A percentile compares a stretch with the other conserved stretches of the same genome.
Conservation (phyloP, 2,329 filamentous ascomycete genomes). For the Iodosphaeria phyllophila region DNA sequence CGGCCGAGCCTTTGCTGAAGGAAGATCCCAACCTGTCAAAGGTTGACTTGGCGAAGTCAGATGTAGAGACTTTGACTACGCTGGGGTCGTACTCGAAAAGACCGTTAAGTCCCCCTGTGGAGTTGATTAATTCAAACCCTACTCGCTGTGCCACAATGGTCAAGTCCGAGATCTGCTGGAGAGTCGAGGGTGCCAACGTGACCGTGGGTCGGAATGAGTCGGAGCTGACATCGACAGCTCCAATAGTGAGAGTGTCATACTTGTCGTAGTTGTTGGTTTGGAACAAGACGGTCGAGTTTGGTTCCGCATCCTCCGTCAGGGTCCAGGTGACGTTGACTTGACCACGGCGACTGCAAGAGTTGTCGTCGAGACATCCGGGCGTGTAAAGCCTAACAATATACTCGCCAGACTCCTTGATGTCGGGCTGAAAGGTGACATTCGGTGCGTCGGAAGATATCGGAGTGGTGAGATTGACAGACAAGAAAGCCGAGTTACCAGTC, state of each 20-base stretch:
- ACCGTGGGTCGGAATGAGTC: slow-evolving; percentile 62
- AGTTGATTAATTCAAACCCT: slow-evolving; percentile 54
- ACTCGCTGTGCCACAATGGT: slow-evolving; percentile 82
- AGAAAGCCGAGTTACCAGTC: slow-evolving; percentile 55
- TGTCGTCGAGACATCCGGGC: slow-evolving; percentile 70
- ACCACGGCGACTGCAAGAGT: slow-evolving; percentile 57
- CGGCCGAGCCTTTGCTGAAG: slow-evolving; percentile 46
- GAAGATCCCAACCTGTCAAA: slow-evolving; percentile 59
- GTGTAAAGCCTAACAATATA: slow-evolving; percentile 88
- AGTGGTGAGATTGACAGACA: slow-evolving; percentile 45
- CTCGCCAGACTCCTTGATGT: slow-evolving; percentile 76
- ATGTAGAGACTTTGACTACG: slow-evolving; percentile 33
- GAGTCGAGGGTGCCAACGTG: slow-evolving; percentile 51
- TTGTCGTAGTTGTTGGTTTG: slow-evolving; percentile 96
- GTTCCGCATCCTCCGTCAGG: slow-evolving; percentile 33
- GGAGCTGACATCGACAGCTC: slow-evolving; percentile 59
- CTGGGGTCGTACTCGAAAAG: slow-evolving; percentile 75
- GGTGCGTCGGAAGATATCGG: slow-evolving; percentile 38
- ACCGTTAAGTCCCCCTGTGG: slow-evolving; percentile 69
- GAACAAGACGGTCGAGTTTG: slow-evolving; percentile 40
- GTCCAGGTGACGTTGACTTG: slow-evolving; percentile 64
- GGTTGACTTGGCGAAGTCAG: slow-evolving; percentile 49
- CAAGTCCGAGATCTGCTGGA: slow-evolving; percentile 40
- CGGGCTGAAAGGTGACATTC: slow-evolving; percentile 61
- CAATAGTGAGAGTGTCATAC: slow-evolving; percentile 82